Evolutionary conservation across 768 basidiomycete genomes (phyloP).

Genomic region (Pleurotus eryngii): DNA sequence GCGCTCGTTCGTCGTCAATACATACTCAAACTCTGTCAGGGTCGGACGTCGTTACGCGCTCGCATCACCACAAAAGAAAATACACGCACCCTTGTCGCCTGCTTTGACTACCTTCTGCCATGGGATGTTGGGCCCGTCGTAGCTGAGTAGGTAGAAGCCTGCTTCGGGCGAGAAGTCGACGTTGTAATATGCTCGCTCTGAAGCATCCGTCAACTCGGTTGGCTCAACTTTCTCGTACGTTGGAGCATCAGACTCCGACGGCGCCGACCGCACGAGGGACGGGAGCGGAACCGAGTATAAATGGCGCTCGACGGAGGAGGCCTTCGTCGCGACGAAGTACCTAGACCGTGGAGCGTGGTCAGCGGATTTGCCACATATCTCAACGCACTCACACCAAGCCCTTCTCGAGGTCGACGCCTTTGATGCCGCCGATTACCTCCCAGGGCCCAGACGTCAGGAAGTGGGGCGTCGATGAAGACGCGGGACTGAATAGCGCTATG

Average conservation of each 20-base stretch:
- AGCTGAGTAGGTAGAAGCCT: conserved; percentile 79
- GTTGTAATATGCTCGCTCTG: conserved; percentile 53
- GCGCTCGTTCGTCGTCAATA: conserved; percentile 66
- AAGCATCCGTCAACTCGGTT: conserved; percentile 41
- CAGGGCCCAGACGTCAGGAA: conserved; percentile 88
- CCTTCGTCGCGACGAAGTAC: conserved; percentile 86
- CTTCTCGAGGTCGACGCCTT: conserved; percentile 64
- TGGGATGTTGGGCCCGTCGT: conserved; percentile 79
- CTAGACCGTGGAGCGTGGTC: conserved; percentile 32
- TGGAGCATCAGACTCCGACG: conserved; percentile 40
- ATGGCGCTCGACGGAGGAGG: conserved; percentile 79
- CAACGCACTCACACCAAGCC: conserved; percentile 63
- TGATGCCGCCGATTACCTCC: conserved; percentile 81
- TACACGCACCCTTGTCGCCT: not conserved
- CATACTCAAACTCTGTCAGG: conserved; percentile 53
- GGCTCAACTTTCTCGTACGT: conserved; percentile 40
- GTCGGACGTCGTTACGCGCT: not conserved
- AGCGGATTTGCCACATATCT: too few relatives aligned
- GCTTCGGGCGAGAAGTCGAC: conserved; percentile 81
- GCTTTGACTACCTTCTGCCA: conserved; percentile 71
- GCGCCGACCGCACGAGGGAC: conserved; percentile 29
- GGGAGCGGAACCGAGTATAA: conserved; percentile 81
- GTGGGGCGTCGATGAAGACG: conserved; percentile 60
- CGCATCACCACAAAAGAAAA: not conserved
- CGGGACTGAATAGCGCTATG: conserved; percentile 86